Evolutionary conservation across 2,329 filamentous ascomycete genomes (phyloP).

Genomic region (Aspergillus hiratsukae): DNA sequence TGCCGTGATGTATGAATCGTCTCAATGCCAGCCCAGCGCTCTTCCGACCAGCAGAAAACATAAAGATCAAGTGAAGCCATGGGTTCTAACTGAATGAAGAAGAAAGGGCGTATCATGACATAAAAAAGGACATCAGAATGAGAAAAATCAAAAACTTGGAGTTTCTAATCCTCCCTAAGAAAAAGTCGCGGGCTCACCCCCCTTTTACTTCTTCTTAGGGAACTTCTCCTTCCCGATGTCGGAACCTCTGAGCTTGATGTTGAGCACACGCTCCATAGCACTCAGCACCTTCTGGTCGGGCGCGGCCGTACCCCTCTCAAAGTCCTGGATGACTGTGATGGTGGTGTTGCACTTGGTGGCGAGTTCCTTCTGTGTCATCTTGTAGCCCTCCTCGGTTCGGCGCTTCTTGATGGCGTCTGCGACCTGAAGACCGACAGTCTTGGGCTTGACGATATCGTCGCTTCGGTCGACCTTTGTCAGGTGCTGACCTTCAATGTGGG

Average conservation of each 20-base stretch:
- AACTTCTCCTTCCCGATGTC: conserved; percentile 84
- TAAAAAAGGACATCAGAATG: conserved; percentile 18
- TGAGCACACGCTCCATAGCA: conserved; percentile 77
- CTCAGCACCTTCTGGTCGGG: conserved; percentile 80
- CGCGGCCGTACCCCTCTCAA: conserved; percentile 72
- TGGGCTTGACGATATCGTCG: conserved; percentile 97
- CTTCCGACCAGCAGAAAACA: conserved; percentile 28
- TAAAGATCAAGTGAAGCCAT: conserved; percentile 12
- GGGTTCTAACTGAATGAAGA: conserved; percentile 14
- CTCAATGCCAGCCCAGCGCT: conserved; percentile 30
- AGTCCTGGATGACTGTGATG: conserved; percentile 71
- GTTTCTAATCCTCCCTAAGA: conserved; percentile 16
- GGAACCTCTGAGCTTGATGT: conserved; percentile 78
- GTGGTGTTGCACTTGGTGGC: conserved; percentile 90
- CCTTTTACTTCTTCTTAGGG: conserved; percentile 62
- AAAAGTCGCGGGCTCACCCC: conserved; percentile 25
- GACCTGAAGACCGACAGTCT: conserved; percentile 77
- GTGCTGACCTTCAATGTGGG: conserved; percentile 75
- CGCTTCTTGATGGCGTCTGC: conserved; percentile 77
- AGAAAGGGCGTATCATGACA: conserved; percentile 18
- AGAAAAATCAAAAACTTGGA: conserved; percentile 8
- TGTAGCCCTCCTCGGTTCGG: conserved; percentile 77
- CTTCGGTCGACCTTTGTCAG: conserved; percentile 96
- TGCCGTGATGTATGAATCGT: not conserved
- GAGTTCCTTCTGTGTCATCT: conserved; percentile 89